Evolutionary conservation across 2,329 filamentous ascomycete species (phyloP).

Genomic region (Aspergillus sojae): DNA sequence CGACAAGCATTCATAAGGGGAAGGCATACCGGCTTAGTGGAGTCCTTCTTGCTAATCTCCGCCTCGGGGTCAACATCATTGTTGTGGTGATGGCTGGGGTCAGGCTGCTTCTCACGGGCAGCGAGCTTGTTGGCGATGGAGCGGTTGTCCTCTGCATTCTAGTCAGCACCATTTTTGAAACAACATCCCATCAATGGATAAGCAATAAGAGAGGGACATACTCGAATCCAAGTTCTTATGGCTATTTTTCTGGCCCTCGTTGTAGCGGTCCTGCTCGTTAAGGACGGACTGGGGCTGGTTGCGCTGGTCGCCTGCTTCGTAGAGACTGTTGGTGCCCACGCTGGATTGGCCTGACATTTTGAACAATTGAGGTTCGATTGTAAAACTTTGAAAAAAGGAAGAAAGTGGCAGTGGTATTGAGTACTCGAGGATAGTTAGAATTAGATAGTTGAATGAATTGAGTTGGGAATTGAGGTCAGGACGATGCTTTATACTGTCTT

Average conservation of each 20-base stretch:
- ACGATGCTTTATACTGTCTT: slow-evolving; percentile 15
- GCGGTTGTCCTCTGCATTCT: slow-evolving; percentile 44
- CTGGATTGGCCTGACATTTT: slow-evolving; percentile 55
- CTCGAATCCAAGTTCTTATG: slow-evolving; percentile 73
- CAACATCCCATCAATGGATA: not conserved
- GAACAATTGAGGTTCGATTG: not conserved
- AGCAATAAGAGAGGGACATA: slow-evolving; percentile 39
- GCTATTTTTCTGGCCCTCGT: slow-evolving; percentile 72
- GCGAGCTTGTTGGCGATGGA: slow-evolving; percentile 50
- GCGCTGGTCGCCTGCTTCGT: slow-evolving; percentile 78
- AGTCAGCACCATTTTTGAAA: not conserved
- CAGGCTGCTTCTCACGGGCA: slow-evolving; percentile 33
- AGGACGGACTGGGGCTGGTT: slow-evolving; percentile 59
- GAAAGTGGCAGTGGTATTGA: not conserved
- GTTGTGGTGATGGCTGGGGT: slow-evolving; percentile 31
- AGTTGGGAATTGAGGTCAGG: not conserved
- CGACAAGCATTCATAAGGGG: not conserved
- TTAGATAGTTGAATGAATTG: not conserved
- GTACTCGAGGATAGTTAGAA: not conserved
- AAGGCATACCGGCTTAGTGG: slow-evolving; percentile 44
- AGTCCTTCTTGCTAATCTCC: slow-evolving; percentile 44
- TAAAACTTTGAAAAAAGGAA: not conserved
- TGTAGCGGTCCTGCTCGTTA: slow-evolving; percentile 61
- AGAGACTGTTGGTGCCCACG: slow-evolving; percentile 67
- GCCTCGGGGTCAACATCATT: slow-evolving; percentile 36